phyloP scores from a whole-genome alignment of 345 rosid genomes.

The Linum usitatissimum region DNA sequence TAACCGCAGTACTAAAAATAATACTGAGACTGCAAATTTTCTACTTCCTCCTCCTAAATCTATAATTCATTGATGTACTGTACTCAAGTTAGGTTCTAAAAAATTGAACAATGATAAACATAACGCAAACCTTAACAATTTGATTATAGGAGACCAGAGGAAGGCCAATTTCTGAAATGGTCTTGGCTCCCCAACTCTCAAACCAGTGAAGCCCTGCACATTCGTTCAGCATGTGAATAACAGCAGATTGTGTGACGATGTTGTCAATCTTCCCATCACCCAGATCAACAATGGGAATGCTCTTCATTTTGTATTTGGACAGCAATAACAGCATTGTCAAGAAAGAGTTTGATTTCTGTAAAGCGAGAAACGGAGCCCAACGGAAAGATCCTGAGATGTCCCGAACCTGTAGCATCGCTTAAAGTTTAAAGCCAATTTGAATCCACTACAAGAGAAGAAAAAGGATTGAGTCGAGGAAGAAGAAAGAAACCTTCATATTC shows the following conservation, averaged over 20 bases:
- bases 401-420: slow-evolving; percentile 47
- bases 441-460: background rate
- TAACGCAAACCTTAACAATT: slow-evolving; percentile 44
- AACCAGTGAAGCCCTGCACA: slow-evolving; percentile 93
- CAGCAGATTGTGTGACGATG: slow-evolving; percentile 86
- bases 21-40: background rate
- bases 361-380: slow-evolving; percentile 99
- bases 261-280: slow-evolving; percentile 71
- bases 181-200: slow-evolving; percentile 87
- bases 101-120: background rate
- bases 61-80: no score
- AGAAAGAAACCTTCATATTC: slow-evolving; percentile 53
- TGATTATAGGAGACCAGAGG: slow-evolving; percentile 45
- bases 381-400: slow-evolving; percentile 95
- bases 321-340: slow-evolving; percentile 88
- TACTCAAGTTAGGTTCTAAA: background rate
- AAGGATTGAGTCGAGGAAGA: slow-evolving; percentile 4
- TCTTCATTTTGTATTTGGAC: slow-evolving; percentile 97
- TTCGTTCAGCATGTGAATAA: slow-evolving; percentile 96
- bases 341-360: slow-evolving; percentile 81
- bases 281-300: slow-evolving; percentile 76
- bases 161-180: slow-evolving; percentile 79
- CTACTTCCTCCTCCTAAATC: background rate
- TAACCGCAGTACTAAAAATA: background rate
- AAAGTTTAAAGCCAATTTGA: slow-evolving; percentile 6